Conservation (phyloP, 1,139 yeast genomes). For the Yamadazyma diospyri region DNA sequence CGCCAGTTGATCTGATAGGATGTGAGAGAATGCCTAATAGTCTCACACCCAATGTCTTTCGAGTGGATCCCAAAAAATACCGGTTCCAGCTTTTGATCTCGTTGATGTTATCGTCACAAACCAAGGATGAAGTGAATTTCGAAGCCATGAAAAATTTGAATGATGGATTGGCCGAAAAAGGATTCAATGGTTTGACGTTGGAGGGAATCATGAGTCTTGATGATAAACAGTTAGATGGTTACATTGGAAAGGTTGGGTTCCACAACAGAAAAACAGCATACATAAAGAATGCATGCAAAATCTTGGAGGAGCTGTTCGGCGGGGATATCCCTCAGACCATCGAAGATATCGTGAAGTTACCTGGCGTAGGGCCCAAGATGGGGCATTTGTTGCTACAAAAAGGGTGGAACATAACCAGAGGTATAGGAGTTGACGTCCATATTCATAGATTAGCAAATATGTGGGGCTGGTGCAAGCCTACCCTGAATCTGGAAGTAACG, state of each 20-base stretch:
- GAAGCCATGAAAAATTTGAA: conserved; percentile 67
- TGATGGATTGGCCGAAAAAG: conserved; percentile 28
- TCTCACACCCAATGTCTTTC: conserved; percentile 27
- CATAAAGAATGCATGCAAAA: conserved; percentile 58
- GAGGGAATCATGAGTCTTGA: conserved; percentile 39
- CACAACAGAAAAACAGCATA: conserved; percentile 75
- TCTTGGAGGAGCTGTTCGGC: conserved; percentile 46
- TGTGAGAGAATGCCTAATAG: conserved; percentile 71
- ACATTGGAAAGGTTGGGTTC: conserved; percentile 83
- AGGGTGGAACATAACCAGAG: conserved; percentile 74
- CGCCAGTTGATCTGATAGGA: conserved; percentile 88
- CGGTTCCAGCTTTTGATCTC: conserved; percentile 77
- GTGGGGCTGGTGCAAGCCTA: conserved; percentile 73
- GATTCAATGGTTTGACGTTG: conserved; percentile 33
- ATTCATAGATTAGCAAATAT: conserved; percentile 75
- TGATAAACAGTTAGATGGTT: conserved; percentile 56
- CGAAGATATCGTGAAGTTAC: conserved; percentile 62
- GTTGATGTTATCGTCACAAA: conserved; percentile 86
- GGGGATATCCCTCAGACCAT: conserved; percentile 73
- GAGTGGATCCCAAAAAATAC: conserved; percentile 36
- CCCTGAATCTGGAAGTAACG: conserved; percentile 71
- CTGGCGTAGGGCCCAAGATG: conserved; percentile 98
- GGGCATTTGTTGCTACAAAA: conserved; percentile 75
- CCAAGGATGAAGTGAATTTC: conserved; percentile 83
- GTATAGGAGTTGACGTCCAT: conserved; percentile 95